Base-by-base conservation (phyloP, 805 yeast species). In the Pichia paraexigua region DNA sequence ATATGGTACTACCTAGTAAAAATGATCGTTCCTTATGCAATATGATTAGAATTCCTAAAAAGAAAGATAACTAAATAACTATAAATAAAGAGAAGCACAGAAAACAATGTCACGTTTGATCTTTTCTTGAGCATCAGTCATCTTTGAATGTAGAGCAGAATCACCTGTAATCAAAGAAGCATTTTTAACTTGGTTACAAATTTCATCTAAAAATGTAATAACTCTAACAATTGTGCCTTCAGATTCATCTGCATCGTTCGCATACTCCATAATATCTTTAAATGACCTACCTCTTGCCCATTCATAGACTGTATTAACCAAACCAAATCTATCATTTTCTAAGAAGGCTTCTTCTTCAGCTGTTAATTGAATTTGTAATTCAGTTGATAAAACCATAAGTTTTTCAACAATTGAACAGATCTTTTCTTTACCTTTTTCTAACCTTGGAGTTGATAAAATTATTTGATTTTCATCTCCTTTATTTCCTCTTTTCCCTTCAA, bases 201-300 rank as follows among this genome's bases (percentile, higher is more conserved):
- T 82, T 69, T 94, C 99, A 68, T 94, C 99, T 51, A 94, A 70
- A 60, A 97, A 78, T 1, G 96, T 89, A 45, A 94, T 92, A 5
- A 94, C 98, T 63, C 99, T 78, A 22, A 94, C 99, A 63, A 94
- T 94, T 0, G 96, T 87, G 42, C 99, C 99, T 69, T 94, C 99
- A 22, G 67, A 65, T 48, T 66, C 70, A 48, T 58, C 63, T 39
- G 89, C 91, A 60, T 91, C 96, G 20, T 82, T 83, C 52, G 96
- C 87, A 56, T 89, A 76, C 53, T 80, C 84, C 85, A 91, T 94
- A 57, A 94, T 92, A 52, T 89, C 95, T 57, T 85, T 85, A 72
- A 94, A 94, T 0, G 95, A 77, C 75, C 84, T 77, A 2, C 99
- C 99, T 57, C 95, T 76, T 1, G 98, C 97, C 99, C 99, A 94